Conservation (phyloP, 2,329 filamentous ascomycete species). For the Diaporthe eres region DNA sequence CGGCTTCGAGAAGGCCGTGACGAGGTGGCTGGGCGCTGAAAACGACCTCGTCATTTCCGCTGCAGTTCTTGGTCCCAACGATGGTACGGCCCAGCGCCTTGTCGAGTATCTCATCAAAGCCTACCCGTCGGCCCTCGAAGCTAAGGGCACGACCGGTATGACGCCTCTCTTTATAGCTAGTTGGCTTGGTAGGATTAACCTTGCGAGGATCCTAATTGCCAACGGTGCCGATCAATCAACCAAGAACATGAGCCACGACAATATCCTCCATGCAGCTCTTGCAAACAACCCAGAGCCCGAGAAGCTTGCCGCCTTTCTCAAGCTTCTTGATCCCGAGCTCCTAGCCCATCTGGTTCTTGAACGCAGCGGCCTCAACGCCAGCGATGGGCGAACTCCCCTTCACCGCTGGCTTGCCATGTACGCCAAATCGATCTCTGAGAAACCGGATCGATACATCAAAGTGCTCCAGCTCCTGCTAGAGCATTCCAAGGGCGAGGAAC, state of each 20-base stretch:
- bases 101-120: constrained; percentile 76
- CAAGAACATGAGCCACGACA: constrained; percentile 73
- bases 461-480: constrained; percentile 66
- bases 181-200: constrained; percentile 65
- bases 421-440: not conserved
- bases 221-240: constrained; percentile 78
- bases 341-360: constrained; percentile 71
- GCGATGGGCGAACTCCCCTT: constrained; percentile 74
- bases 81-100: constrained; percentile 62
- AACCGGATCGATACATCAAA: constrained; percentile 47
- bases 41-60: constrained; percentile 77
- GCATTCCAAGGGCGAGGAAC: constrained; percentile 68
- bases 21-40: constrained; percentile 72
- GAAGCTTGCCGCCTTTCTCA: constrained; percentile 63
- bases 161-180: constrained; percentile 81
- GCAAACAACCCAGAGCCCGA: constrained; percentile 50
- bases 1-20: constrained; percentile 75
- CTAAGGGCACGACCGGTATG: constrained; percentile 68
- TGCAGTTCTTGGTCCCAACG: constrained; percentile 65
- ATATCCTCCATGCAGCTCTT: constrained; percentile 76
- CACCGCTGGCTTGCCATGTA: constrained; percentile 67
- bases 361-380: constrained; percentile 62
- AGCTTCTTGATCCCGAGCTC: constrained; percentile 70
- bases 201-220: constrained; percentile 73
- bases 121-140: constrained; percentile 73